These are phyloP conservation scores for Fusarium sp. DNA, from an alignment of 2,329 filamentous ascomycete genomes.

Conservation along the genomic window DNA sequence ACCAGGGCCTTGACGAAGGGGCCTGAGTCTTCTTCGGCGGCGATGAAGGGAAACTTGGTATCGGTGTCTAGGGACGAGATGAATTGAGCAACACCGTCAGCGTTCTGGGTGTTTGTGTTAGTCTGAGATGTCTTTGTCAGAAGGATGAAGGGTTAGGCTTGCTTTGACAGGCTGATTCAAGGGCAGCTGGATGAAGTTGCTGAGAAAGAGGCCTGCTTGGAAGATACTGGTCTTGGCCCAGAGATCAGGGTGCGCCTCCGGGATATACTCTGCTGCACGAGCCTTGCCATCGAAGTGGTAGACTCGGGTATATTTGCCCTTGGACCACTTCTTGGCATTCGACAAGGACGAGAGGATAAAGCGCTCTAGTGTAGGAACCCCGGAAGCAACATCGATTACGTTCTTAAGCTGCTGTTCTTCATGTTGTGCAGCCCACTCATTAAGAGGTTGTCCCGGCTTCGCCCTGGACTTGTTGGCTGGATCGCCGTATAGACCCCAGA, in stretches of 20 bases:
- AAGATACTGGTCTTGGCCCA: constrained; percentile 43
- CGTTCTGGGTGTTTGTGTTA: constrained; percentile 12
- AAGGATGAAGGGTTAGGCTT: accelerated
- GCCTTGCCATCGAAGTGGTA: constrained; percentile 60
- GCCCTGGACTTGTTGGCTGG: constrained; percentile 22
- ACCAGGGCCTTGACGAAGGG: constrained; percentile 43
- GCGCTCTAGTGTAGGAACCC: constrained; percentile 50
- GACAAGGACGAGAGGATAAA: constrained; percentile 56
- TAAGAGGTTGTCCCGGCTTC: constrained; percentile 30
- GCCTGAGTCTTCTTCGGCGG: constrained; percentile 45
- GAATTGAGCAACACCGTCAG: constrained; percentile 40
- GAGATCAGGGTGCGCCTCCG: constrained; percentile 28
- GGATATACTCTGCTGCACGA: constrained; percentile 48
- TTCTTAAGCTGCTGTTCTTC: constrained; percentile 54
- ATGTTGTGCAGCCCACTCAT: constrained; percentile 41
- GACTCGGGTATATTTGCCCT: constrained; percentile 56
- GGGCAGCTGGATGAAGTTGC: constrained; percentile 13
- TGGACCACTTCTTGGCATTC: constrained; percentile 53
- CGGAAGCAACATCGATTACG: constrained; percentile 53
- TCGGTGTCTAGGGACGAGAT: constrained; percentile 20
- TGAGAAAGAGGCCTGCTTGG: constrained; percentile 37
- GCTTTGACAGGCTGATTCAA: constrained; percentile 28
- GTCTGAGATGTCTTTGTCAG: neutral
- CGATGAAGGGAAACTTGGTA: constrained; percentile 43
- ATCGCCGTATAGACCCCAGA: constrained; percentile 37